phyloP scores from a whole-genome alignment of 2,329 filamentous ascomycete species.

The Aspergillus ustus region DNA sequence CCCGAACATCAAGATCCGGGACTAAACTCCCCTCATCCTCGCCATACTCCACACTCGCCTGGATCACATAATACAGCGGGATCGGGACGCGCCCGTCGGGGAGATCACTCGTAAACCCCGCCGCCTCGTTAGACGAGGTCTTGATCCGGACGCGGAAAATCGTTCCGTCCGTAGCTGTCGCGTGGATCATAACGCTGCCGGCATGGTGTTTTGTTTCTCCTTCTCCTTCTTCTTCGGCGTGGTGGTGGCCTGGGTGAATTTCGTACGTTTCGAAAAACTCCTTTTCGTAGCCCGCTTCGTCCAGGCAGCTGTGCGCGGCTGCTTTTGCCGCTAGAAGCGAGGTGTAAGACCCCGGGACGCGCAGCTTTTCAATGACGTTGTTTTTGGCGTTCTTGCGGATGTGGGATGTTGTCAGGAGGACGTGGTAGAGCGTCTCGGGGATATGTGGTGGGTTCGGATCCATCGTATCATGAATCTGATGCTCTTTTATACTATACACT shows the following conservation, averaged over 20 bases:
- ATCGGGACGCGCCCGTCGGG: conserved; percentile 30
- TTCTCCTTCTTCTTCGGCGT: neutral
- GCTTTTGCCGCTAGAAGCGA: conserved; percentile 29
- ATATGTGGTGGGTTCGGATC: neutral
- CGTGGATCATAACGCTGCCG: conserved; percentile 31
- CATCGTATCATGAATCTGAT: neutral
- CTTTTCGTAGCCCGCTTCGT: conserved; percentile 35
- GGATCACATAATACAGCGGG: conserved; percentile 34
- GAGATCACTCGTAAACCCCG: conserved; percentile 16
- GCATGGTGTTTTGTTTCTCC: neutral
- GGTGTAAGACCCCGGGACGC: conserved; percentile 32
- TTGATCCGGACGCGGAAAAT: conserved; percentile 32
- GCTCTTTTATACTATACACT: no score
- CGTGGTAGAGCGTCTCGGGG: conserved; percentile 27
- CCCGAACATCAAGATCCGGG: conserved; percentile 28
- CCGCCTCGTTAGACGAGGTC: conserved; percentile 26
- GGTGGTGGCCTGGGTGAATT: conserved; percentile 22
- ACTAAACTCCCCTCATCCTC: conserved; percentile 20
- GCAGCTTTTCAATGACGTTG: conserved; percentile 31
- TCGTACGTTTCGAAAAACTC: conserved; percentile 35
- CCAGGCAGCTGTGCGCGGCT: conserved; percentile 33
- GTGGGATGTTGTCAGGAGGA: conserved; percentile 30
- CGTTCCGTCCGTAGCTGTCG: conserved; percentile 30
- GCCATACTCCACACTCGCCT: conserved; percentile 30
- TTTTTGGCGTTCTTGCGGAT: conserved; percentile 22